Evolutionary conservation across 2,329 filamentous ascomycete species (phyloP).

Genomic region (Scytalidium sp.): DNA sequence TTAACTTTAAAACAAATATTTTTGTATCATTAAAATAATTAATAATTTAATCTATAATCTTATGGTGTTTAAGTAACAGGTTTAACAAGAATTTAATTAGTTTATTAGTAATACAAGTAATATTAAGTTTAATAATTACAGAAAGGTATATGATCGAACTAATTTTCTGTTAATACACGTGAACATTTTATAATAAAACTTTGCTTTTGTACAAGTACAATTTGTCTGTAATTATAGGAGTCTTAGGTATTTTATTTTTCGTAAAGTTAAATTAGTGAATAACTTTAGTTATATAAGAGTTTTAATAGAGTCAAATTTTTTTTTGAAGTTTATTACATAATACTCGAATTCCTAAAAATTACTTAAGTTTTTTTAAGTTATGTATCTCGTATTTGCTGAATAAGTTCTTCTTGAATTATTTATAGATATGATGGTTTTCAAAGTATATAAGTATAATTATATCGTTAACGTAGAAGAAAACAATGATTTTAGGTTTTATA

Average conservation of each 20-base stretch:
- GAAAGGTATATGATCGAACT: slow-evolving; percentile 7
- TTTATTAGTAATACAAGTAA: neutral
- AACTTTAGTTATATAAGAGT: slow-evolving; percentile 21
- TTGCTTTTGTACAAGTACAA: neutral
- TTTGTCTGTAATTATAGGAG: slow-evolving; percentile 10
- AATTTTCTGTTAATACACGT: slow-evolving; percentile 3
- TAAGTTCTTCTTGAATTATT: slow-evolving; percentile 19
- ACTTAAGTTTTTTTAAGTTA: slow-evolving; percentile 17
- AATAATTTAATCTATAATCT: neutral
- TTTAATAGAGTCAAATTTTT: slow-evolving; percentile 16
- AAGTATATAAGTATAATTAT: slow-evolving; percentile 11
- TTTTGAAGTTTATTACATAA: slow-evolving; percentile 6
- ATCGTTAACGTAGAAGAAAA: slow-evolving; percentile 27
- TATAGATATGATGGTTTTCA: no score
- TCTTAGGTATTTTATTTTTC: slow-evolving; percentile 5
- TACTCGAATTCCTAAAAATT: slow-evolving; percentile 25
- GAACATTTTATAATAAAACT: neutral
- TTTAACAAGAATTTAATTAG: neutral
- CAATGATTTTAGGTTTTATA: slow-evolving; percentile 6
- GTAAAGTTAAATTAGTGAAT: slow-evolving; percentile 10
- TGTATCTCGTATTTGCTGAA: slow-evolving; percentile 20
- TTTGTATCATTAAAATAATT: neutral
- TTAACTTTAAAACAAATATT: neutral
- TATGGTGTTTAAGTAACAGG: neutral
- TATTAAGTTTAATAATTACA: slow-evolving; percentile 8